Conservation (phyloP, 2,329 filamentous ascomycete species). For the Ramichloridium luteum region DNA sequence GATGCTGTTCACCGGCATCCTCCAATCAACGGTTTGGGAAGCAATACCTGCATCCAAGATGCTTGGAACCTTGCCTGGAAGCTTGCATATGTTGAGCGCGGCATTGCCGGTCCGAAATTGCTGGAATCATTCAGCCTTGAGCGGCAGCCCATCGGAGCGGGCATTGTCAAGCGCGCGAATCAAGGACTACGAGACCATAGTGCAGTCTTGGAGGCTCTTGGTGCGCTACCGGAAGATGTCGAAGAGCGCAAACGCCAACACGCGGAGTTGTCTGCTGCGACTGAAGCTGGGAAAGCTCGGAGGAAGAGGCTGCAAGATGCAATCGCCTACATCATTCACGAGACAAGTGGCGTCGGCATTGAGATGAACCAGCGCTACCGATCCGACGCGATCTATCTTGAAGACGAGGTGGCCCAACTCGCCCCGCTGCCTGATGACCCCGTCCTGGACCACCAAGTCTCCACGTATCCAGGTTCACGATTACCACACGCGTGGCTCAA, state of each 20-base stretch:
- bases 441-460: conserved; percentile 18
- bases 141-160: conserved; percentile 32
- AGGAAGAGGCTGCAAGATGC: conserved; percentile 24
- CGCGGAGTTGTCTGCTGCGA: conserved; percentile 19
- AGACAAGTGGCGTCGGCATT: conserved; percentile 43
- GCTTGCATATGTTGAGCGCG: conserved; percentile 15
- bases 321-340: conserved; percentile 21
- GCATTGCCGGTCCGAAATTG: conserved; percentile 12
- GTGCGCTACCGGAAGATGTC: conserved; percentile 15
- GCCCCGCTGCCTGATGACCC: conserved; percentile 14
- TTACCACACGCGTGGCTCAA: conserved; percentile 53
- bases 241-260: conserved; percentile 20
- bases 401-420: conserved; percentile 18
- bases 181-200: conserved; percentile 43
- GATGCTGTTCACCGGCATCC: conserved; percentile 48
- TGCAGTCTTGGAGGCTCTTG: conserved; percentile 22
- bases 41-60: conserved; percentile 16
- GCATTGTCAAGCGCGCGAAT: conserved; percentile 43
- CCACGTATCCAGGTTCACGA: conserved; percentile 47
- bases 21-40: conserved; percentile 44
- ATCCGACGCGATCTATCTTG: conserved; percentile 26
- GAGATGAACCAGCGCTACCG: conserved; percentile 49
- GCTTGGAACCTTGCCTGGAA: conserved; percentile 12
- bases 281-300: conserved; percentile 24
- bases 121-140: conserved; percentile 22